Base-by-base conservation (phyloP, 192 early-diverging fungal species). In the Gonapodya prolifera region DNA sequence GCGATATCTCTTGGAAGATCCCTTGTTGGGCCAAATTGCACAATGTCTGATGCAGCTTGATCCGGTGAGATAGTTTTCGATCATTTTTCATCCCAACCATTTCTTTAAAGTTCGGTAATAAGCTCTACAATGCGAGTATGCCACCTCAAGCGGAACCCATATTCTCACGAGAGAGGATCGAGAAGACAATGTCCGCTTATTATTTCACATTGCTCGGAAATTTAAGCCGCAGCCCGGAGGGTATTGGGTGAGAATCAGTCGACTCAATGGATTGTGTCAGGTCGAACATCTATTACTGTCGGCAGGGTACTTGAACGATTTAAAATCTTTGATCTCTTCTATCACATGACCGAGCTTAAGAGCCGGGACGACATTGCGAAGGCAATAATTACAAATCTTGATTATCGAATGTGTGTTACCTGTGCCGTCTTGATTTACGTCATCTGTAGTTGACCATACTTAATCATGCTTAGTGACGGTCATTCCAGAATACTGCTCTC, bases 181-280 rank as follows among this genome's bases (percentile, higher is more conserved):
- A 91, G 74, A 85, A 77, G 31, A 91, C 92, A 0, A 75, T 92
- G 34, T 92, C 90, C 0, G 84, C 87, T 18, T 91, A 92, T 0
- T 95, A 95, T 77, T 95, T 95, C 82, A 89, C 87, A 0, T 79
- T 95, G 70, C 81, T 95, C 17, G 91, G 93, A 2, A 79, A 85
- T 0, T 79, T 94, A 1, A 88, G 85, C 76, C 85, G 87, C 76
- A 83, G 81, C 31, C 84, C 86, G 13, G 92, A 90, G 28, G 94
- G 94, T 17, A 83, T 91, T 29, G 81, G 82, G 88, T 90, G 82
- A 70, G 28, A 83, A 0, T 16, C 34, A 2, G 0, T 23, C 8
- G 13, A 69, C 1, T 29, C 18, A n/a, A 32, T 34, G 0, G 75
- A 33, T 83, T 34, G 28, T 17, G 35, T 0, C 1, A 30, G 30